Evolutionary conservation across 116 monocot species (phyloP).

Genomic region (Thalassia testudinum): DNA sequence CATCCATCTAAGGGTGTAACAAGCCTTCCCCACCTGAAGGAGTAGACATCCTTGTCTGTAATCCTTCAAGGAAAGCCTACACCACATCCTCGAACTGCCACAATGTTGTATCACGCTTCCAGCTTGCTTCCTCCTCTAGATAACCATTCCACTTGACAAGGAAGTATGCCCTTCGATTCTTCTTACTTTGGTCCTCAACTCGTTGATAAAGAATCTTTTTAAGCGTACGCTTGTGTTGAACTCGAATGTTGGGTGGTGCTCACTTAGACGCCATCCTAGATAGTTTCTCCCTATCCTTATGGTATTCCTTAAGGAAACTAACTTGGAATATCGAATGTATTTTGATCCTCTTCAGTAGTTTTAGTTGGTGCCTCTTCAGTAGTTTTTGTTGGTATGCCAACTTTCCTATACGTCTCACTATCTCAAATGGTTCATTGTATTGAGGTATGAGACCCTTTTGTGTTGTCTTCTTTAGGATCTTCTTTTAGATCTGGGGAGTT

Average conservation of each 20-base stretch:
- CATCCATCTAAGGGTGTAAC: not conserved
- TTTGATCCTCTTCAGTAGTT: not conserved
- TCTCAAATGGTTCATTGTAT: not conserved
- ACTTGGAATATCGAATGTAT: not conserved
- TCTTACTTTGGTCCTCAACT: not conserved
- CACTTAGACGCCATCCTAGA: not conserved
- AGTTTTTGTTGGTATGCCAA: not conserved
- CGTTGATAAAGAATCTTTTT: not conserved
- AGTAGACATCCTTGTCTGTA: not conserved
- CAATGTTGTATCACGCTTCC: not conserved
- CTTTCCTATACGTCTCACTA: not conserved
- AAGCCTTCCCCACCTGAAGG: slow-evolving; percentile 1
- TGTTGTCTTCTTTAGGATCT: not conserved
- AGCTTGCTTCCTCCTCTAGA: not conserved
- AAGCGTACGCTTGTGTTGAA: not conserved
- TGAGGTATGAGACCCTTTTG: not conserved
- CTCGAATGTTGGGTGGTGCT: not conserved
- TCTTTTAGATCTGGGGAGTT: slow-evolving; percentile 1
- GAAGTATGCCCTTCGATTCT: not conserved
- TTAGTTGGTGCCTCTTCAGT: not conserved
- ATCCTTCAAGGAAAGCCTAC: no score
- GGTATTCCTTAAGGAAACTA: not conserved
- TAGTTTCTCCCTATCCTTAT: not conserved
- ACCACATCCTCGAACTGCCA: not conserved
- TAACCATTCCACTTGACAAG: not conserved